Base-by-base conservation (phyloP, 805 yeast species). In the Tetrapisispora namnaoensis region DNA sequence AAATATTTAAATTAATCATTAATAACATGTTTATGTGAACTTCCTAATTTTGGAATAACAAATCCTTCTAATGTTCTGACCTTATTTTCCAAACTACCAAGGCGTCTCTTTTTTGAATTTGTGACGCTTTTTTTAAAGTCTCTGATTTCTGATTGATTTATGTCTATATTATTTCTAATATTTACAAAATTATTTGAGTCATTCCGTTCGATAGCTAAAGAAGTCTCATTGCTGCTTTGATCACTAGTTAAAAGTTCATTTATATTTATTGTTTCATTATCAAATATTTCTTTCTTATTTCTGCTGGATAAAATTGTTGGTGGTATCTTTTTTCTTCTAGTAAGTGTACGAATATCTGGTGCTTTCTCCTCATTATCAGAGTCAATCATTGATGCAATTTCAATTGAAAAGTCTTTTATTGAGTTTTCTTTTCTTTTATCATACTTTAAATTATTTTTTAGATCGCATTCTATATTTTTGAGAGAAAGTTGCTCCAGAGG, bases 181-280 rank as follows among this genome's bases (percentile, higher is more conserved):
- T 13, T 11, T 11, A 3, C 11, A 13, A 14, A 7, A 11, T 1
- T 1, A 34, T 42, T 20, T 21, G 22, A 3, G 17, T 9, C 21
- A 4, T 18, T 36, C 28, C 20, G 21, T 27, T 30, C 43, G 9
- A 17, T 16, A 9, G 30, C 7, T 6, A 27, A 38, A 4, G 43
- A 45, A n/a, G 18, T 4, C 3, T 17, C 35, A 3, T 35, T 24
- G 27, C 59, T 63, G 13, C 63, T 66, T 11, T 42, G 37, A 11
- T 32, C 44, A 32, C 28, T 32, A 20, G 37, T 22, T 24, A 87
- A 58, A 5, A 78, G 65, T 3, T 68, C 70, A 47, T 86, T 90
- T 0, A 95, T 89, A 1, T 82, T 63, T 13, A 63, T 70, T 0
- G 91, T 90, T 45, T 83, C 13, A 16, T 36, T 38, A 40, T 55